Evolutionary conservation across 2,329 filamentous ascomycete genomes (phyloP).

Genomic region (Parastagonospora nodorum): DNA sequence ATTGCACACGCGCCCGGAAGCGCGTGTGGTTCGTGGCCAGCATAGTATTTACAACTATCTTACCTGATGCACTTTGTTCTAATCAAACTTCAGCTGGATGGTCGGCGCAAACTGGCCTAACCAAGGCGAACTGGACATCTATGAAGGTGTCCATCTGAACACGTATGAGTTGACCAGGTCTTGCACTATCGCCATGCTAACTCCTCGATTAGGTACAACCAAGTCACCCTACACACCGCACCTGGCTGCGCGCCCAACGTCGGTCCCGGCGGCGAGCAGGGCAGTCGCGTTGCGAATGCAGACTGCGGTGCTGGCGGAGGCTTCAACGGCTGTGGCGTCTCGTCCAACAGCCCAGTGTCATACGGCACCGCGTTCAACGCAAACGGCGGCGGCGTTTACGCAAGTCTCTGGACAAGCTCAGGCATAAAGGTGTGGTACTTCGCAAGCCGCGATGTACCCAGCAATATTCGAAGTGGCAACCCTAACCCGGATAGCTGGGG

Average conservation of each 20-base stretch:
- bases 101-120: slow-evolving; percentile 48
- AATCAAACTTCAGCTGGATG: slow-evolving; percentile 39
- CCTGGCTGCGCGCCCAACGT: slow-evolving; percentile 40
- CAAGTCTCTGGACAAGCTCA: slow-evolving; percentile 47
- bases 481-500: slow-evolving; percentile 53
- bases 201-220: slow-evolving; percentile 24
- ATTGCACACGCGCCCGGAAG: slow-evolving; percentile 47
- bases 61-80: slow-evolving; percentile 2
- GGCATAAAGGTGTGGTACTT: slow-evolving; percentile 57
- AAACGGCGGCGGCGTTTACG: slow-evolving; percentile 52
- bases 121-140: slow-evolving; percentile 37
- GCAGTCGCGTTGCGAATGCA: slow-evolving; percentile 30
- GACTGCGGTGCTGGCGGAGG: slow-evolving; percentile 46
- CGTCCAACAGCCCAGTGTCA: slow-evolving; percentile 31
- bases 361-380: slow-evolving; percentile 48
- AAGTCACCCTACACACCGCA: slow-evolving; percentile 46
- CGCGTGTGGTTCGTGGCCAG: slow-evolving; percentile 47
- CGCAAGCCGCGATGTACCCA: slow-evolving; percentile 46
- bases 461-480: slow-evolving; percentile 46
- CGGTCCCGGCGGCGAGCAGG: slow-evolving; percentile 40
- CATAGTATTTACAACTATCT: slow-evolving; percentile 29
- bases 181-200: too few relatives aligned
- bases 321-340: slow-evolving; percentile 41
- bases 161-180: slow-evolving; percentile 6
- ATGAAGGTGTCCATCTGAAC: slow-evolving; percentile 47